phyloP scores from a whole-genome alignment of 805 yeast species.

The Yamadazyma sp. region DNA sequence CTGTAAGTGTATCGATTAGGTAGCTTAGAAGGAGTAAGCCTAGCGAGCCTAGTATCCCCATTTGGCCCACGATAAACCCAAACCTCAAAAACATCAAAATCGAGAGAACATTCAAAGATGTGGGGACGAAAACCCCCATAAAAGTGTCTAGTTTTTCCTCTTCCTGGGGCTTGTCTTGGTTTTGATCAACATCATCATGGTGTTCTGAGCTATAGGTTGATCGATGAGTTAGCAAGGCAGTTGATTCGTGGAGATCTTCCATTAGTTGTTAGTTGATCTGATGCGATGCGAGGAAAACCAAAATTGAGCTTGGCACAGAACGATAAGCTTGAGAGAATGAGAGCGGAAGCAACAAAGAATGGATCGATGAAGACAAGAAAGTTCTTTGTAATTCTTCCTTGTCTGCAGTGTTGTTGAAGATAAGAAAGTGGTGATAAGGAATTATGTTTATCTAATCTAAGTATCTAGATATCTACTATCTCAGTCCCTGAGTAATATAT shows the following conservation, averaged over 20 bases:
- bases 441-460: no score
- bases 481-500: no score
- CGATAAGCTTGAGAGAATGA: no score
- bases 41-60: conserved; percentile 82
- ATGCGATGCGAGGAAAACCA: conserved; percentile 4
- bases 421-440: no score
- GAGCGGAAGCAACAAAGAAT: no score
- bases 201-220: neutral
- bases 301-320: no score
- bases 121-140: conserved; percentile 91
- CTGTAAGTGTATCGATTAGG: conserved; percentile 77
- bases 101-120: conserved; percentile 87
- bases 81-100: conserved; percentile 93
- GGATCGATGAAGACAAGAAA: no score
- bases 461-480: no score
- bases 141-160: conserved; percentile 69
- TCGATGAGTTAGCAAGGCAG: neutral
- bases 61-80: conserved; percentile 93
- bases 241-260: conserved; percentile 2
- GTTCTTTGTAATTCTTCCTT: no score
- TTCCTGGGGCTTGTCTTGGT: neutral
- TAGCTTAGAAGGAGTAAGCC: conserved; percentile 70
- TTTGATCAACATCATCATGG: neutral
- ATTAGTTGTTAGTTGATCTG: neutral
- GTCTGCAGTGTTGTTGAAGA: no score